These are phyloP conservation scores for Metschnikowia kofuensis DNA, from an alignment of 805 yeast species.

Conservation along the genomic window DNA sequence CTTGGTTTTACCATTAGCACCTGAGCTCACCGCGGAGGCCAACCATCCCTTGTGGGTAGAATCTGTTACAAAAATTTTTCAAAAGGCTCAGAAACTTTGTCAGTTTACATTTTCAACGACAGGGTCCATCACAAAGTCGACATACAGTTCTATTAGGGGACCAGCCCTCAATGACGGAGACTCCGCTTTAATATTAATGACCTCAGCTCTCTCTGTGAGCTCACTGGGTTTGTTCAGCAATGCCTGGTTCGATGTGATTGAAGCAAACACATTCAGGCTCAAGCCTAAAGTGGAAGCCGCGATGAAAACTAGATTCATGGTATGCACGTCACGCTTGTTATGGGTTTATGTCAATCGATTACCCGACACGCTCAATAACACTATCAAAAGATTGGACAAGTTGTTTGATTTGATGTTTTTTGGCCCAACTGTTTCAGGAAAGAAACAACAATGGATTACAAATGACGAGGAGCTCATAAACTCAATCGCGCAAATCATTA, in stretches of 20 bases:
- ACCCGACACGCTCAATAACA: slow-evolving; percentile 84
- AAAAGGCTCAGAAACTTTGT: slow-evolving; percentile 46
- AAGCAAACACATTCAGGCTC: slow-evolving; percentile 55
- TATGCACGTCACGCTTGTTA: slow-evolving; percentile 66
- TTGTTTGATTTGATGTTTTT: slow-evolving; percentile 58
- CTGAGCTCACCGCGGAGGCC: slow-evolving; percentile 85
- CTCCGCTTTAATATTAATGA: slow-evolving; percentile 60
- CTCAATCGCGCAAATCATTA: slow-evolving; percentile 68
- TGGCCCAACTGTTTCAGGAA: slow-evolving; percentile 34
- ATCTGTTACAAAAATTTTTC: slow-evolving; percentile 64
- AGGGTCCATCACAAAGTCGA: slow-evolving; percentile 1
- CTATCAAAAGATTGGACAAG: slow-evolving; percentile 71
- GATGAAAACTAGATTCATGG: slow-evolving; percentile 54
- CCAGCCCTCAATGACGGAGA: slow-evolving; percentile 50
- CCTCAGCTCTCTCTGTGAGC: slow-evolving; percentile 76
- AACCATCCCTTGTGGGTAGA: slow-evolving; percentile 95
- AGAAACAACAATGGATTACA: slow-evolving; percentile 75
- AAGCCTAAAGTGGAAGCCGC: slow-evolving; percentile 57
- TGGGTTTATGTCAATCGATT: slow-evolving; percentile 91
- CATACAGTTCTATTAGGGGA: slow-evolving; percentile 3
- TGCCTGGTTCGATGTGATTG: slow-evolving; percentile 71
- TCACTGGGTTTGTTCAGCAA: slow-evolving; percentile 70
- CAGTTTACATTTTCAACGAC: slow-evolving; percentile 17
- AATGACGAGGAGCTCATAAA: slow-evolving; percentile 59
- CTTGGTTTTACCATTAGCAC: slow-evolving; percentile 78